These are phyloP conservation scores for Candida sojae DNA, from an alignment of 1,139 yeast genomes.

Conservation along the genomic window DNA sequence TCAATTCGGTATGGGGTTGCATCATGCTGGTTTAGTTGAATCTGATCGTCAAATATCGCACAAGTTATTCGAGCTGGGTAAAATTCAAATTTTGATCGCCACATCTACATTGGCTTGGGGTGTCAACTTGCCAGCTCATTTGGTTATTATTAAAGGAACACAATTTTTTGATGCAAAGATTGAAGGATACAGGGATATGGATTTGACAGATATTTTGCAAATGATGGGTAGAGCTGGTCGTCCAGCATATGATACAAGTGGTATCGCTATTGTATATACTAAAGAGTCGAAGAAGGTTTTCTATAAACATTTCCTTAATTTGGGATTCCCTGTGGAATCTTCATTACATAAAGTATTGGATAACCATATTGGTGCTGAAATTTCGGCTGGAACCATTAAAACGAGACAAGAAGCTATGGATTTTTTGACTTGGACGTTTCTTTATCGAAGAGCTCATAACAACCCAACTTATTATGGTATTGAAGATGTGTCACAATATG, in stretches of 20 bases:
- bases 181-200: slow-evolving; percentile 83
- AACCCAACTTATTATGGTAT: slow-evolving; percentile 95
- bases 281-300: slow-evolving; percentile 89
- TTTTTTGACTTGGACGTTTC: slow-evolving; percentile 91
- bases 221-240: slow-evolving; percentile 97
- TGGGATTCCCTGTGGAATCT: slow-evolving; percentile 97
- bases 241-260: slow-evolving; percentile 94
- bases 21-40: slow-evolving; percentile 96
- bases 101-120: slow-evolving; percentile 98
- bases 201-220: slow-evolving; percentile 85
- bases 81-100: slow-evolving; percentile 87
- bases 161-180: slow-evolving; percentile 83
- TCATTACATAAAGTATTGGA: slow-evolving; percentile 90
- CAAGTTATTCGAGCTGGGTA: slow-evolving; percentile 77
- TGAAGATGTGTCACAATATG: slow-evolving; percentile 66
- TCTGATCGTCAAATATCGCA: slow-evolving; percentile 88
- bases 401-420: slow-evolving; percentile 89
- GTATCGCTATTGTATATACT: slow-evolving; percentile 92
- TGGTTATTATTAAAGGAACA: slow-evolving; percentile 93
- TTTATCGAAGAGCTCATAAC: slow-evolving; percentile 90
- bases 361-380: slow-evolving; percentile 96
- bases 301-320: slow-evolving; percentile 89
- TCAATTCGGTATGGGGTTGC: slow-evolving; percentile 95
- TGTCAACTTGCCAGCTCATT: slow-evolving; percentile 91
- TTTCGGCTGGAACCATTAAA: slow-evolving; percentile 81